Evolutionary conservation across 2,329 filamentous ascomycete species (phyloP).

Genomic region (Alternaria postmessia): DNA sequence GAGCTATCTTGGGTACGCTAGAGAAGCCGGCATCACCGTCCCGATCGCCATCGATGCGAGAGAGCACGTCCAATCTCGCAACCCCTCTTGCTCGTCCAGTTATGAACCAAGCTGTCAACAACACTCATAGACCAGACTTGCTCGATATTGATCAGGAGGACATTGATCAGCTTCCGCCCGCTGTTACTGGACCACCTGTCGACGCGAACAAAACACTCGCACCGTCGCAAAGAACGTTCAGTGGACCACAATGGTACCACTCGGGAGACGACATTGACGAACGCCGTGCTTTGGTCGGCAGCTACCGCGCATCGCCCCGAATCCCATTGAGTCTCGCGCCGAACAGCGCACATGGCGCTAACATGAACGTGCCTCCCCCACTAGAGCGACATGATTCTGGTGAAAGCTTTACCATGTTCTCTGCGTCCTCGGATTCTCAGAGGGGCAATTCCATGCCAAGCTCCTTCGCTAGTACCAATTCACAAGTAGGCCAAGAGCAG

Average conservation of each 20-base stretch:
- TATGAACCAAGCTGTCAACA: constrained; percentile 13
- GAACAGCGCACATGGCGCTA: constrained; percentile 49
- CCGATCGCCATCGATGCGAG: constrained; percentile 45
- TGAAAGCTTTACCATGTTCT: constrained; percentile 71
- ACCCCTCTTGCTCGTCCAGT: constrained; percentile 63
- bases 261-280: constrained; percentile 48
- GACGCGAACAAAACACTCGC: constrained; percentile 20
- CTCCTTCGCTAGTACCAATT: constrained; percentile 56
- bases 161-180: constrained; percentile 47
- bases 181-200: constrained; percentile 37
- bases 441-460: constrained; percentile 61
- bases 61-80: constrained; percentile 64
- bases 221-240: constrained; percentile 31
- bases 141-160: constrained; percentile 51
- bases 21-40: constrained; percentile 38
- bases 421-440: constrained; percentile 67
- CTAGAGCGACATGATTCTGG: constrained; percentile 64
- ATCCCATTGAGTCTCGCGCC: constrained; percentile 60
- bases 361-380: constrained; percentile 42
- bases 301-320: constrained; percentile 61
- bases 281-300: constrained; percentile 48
- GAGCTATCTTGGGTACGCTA: constrained; percentile 43
- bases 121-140: constrained; percentile 26
- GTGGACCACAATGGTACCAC: constrained; percentile 45
- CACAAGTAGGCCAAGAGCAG: constrained; percentile 34